These are phyloP conservation scores for Globisporangium echinulatum DNA, from an alignment of 352 stramenopile species.

Conservation along the genomic window DNA sequence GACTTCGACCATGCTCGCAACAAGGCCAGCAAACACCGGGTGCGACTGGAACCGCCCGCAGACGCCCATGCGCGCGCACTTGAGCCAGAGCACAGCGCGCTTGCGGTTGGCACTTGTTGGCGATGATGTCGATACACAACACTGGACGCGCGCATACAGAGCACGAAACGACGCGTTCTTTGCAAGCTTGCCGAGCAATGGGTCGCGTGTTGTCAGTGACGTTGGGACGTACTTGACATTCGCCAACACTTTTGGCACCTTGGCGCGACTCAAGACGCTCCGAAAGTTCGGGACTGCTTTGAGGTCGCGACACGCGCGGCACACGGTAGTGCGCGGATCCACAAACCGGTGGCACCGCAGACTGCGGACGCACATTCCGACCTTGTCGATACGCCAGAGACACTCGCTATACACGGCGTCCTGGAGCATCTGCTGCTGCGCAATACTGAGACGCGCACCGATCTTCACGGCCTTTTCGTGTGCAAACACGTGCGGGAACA, in stretches of 20 bases:
- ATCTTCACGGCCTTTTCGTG: conserved; percentile 62
- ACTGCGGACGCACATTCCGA: conserved; percentile 66
- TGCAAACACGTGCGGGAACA: conserved; percentile 57
- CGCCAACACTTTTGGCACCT: conserved; percentile 58
- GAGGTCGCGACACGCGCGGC: conserved; percentile 58
- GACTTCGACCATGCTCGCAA: conserved; percentile 75
- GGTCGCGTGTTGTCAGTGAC: conserved; percentile 70
- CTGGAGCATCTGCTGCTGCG: conserved; percentile 50
- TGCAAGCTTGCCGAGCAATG: conserved; percentile 69
- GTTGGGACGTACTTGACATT: conserved; percentile 79
- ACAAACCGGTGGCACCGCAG: conserved; percentile 53
- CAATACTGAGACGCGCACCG: conserved; percentile 37
- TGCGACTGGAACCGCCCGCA: conserved; percentile 66
- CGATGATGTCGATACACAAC: conserved; percentile 1
- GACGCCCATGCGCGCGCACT: conserved; percentile 64
- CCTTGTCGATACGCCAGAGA: conserved; percentile 74
- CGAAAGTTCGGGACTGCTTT: conserved; percentile 70
- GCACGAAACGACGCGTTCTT: conserved; percentile 69
- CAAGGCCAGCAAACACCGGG: conserved; percentile 66
- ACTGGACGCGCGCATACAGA: conserved; percentile 60
- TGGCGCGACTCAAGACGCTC: conserved; percentile 67
- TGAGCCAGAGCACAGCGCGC: conserved; percentile 53
- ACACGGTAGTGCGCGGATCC: conserved; percentile 22
- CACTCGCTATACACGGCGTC: conserved; percentile 77
- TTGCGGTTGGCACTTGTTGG: conserved; percentile 26